Conservation (phyloP, 441 rosid genomes). For the Populus hybrid region DNA sequence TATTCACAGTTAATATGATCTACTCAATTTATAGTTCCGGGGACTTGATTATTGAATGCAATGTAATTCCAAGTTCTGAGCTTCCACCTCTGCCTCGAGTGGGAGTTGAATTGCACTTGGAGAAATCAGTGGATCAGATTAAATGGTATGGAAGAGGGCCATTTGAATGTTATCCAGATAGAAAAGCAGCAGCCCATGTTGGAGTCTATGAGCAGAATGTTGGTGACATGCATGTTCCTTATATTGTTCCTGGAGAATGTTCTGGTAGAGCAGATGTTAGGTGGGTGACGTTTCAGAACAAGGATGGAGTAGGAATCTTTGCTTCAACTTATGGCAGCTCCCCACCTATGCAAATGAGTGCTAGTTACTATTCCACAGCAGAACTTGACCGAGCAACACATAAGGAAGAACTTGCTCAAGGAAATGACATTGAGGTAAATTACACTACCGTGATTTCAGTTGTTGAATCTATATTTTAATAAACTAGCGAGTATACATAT, state of each 20-base stretch:
- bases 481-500: neutral
- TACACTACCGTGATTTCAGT: neutral
- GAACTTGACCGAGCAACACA: slow-evolving; percentile 81
- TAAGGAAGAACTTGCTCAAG: slow-evolving; percentile 67
- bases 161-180: slow-evolving; percentile 94
- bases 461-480: neutral
- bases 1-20: slow-evolving; percentile 53
- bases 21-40: slow-evolving; percentile 73
- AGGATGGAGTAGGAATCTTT: slow-evolving; percentile 74
- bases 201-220: slow-evolving; percentile 59
- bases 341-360: slow-evolving; percentile 93
- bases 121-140: slow-evolving; percentile 61
- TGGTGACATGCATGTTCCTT: slow-evolving; percentile 87
- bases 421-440: slow-evolving; percentile 76
- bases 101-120: slow-evolving; percentile 77
- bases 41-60: slow-evolving; percentile 65
- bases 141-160: slow-evolving; percentile 96
- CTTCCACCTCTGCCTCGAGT: slow-evolving; percentile 94
- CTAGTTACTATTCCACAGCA: slow-evolving; percentile 63
- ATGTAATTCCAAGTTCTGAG: slow-evolving; percentile 55
- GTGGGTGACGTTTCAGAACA: slow-evolving; percentile 79
- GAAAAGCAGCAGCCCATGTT: slow-evolving; percentile 92
- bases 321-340: slow-evolving; percentile 73
- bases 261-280: slow-evolving; percentile 94
- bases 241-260: slow-evolving; percentile 83